These are phyloP conservation scores for Cairneyella variabilis DNA, from an alignment of 495 filamentous ascomycete species.

Conservation along the genomic window DNA sequence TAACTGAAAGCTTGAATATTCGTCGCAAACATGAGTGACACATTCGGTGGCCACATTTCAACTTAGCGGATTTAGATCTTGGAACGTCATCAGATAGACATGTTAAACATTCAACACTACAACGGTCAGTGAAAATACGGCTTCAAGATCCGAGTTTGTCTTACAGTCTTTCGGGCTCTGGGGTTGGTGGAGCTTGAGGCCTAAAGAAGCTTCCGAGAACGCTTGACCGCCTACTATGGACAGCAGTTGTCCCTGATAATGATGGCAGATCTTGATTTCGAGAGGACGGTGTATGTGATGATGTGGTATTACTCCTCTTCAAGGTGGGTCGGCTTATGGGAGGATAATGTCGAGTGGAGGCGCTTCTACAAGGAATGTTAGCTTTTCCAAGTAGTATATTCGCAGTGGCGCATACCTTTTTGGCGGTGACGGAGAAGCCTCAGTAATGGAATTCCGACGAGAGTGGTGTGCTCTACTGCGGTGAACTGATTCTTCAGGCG, in stretches of 20 bases:
- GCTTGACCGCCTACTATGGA: conserved; percentile 15
- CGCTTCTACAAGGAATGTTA: conserved; percentile 16
- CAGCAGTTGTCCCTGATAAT: conserved; percentile 4
- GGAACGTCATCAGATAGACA: conserved; percentile 63
- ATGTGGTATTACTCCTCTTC: conserved; percentile 24
- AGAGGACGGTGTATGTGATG: conserved; percentile 9
- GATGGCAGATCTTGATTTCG: conserved; percentile 1
- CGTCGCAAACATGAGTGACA: conserved; percentile 69
- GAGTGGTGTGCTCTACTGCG: conserved; percentile 16
- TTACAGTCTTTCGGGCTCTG: conserved; percentile 25
- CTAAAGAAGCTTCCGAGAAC: conserved; percentile 22
- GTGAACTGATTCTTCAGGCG: conserved; percentile 8
- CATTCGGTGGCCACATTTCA: conserved; percentile 74
- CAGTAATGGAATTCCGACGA: conserved; percentile 16
- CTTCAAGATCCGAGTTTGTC: neutral
- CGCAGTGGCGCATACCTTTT: conserved; percentile 6
- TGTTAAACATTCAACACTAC: conserved; percentile 62
- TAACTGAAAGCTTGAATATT: conserved; percentile 67
- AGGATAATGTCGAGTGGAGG: conserved; percentile 9
- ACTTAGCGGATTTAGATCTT: conserved; percentile 55
- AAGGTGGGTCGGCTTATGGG: conserved; percentile 9
- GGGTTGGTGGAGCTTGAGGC: conserved; percentile 9
- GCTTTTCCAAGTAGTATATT: neutral
- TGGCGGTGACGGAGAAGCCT: conserved; percentile 10
- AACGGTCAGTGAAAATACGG: neutral